Conservation (phyloP, 768 basidiomycete species). For the Auricularia heimuer region DNA sequence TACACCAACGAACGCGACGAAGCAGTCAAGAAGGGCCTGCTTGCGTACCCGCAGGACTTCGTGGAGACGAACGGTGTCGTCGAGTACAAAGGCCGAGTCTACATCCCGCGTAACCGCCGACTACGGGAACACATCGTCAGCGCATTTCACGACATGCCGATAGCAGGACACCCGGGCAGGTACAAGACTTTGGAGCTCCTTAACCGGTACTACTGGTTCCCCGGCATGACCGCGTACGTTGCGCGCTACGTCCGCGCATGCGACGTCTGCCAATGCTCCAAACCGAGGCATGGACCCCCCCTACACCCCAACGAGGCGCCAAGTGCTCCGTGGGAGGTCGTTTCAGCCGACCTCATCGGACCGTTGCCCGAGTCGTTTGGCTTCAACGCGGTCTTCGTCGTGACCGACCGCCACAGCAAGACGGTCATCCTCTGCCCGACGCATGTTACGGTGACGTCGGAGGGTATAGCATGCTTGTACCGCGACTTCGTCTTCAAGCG, state of each 20-base stretch:
- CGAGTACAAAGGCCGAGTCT: constrained; percentile 9
- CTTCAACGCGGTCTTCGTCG: too few species aligned
- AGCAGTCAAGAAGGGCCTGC: background rate
- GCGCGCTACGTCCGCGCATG: too few species aligned
- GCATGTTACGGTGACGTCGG: too few species aligned
- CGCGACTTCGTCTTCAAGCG: too few species aligned
- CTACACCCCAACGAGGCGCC: too few species aligned
- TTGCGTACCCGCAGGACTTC: background rate
- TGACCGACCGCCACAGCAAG: too few species aligned
- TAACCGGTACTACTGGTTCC: constrained; percentile 21
- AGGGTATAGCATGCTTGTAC: too few species aligned
- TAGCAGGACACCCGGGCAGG: constrained; percentile 21
- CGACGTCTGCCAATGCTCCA: too few species aligned
- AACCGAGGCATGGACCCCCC: too few species aligned
- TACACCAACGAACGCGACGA: background rate
- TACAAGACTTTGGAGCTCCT: constrained; percentile 18
- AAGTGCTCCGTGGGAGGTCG: too few species aligned
- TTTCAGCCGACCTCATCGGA: too few species aligned
- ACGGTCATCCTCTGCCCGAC: constrained; percentile 2
- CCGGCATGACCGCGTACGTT: constrained; percentile 13
- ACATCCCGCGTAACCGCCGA: constrained; percentile 13
- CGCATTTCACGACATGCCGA: constrained; percentile 17
- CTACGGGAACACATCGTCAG: constrained; percentile 11
- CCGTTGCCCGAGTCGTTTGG: too few species aligned
- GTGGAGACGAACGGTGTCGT: background rate